Evolutionary conservation across 495 filamentous ascomycete genomes (phyloP), one percentile per base, ranked within the genome.

Genomic region (Talaromyces trachyspermus): DNA sequence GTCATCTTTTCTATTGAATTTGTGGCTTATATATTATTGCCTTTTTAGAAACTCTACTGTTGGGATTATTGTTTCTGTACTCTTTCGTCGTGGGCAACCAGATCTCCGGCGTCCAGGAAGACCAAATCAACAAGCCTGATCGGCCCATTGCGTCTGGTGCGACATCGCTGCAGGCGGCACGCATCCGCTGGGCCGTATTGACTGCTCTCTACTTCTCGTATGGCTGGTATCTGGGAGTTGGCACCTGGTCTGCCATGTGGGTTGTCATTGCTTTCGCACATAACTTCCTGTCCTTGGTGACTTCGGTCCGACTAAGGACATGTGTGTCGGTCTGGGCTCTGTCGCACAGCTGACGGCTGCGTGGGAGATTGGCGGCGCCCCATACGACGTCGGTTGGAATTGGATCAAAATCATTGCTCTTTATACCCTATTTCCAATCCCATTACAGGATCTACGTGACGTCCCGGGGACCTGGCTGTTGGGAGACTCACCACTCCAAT

Each of bases 361-460:
- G 14, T 46, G 44, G 44, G 14, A 36, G 32, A 26, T 46, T 24
- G 44, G 44, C 22, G 44, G 44, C 25, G 29, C 44, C 4, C 44
- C 44, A n/a, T 36, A 46, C 32, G 44, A 46, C 18, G 23, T 46
- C 17, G 44, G 44, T 19, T 46, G 44, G 44, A 35, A 14, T n/a
- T 46, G 44, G 44, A 46, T 46, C 22, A 46, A 46, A 19, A 33
- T 46, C 44, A 46, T 46, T 14, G 44, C 44, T 23, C 29, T 36
- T 7, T 46, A 46, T 19, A 33, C 30, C 3, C 11, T 46, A 4
- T 36, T 46, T 22, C 44, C 44, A 2, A 46, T 46, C n/a, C 23
- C 44, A 4, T n/a, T 46, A 6, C 44, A 46, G 15, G 44, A 46
- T 22, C 44, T 46, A 4, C 44, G 44, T 10, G 44, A 46, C 19